phyloP scores from a whole-genome alignment of 257 asterid genomes.

The Petunia secreta region DNA sequence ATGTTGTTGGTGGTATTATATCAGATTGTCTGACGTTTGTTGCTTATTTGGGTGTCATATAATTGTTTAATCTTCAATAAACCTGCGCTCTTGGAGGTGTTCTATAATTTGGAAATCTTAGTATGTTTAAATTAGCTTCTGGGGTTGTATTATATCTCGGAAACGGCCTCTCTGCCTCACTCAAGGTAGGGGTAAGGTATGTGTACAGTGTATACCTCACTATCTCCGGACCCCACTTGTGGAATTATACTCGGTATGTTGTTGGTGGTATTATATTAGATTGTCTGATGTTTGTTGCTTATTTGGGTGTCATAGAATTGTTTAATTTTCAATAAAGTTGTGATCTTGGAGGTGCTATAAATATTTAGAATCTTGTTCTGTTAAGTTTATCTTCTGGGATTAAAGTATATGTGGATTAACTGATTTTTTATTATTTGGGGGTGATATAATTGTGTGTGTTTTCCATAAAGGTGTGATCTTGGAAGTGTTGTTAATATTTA shows the following conservation, averaged over 20 bases:
- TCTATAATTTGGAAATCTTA: neutral
- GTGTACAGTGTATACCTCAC: too few relatives aligned
- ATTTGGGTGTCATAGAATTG: neutral
- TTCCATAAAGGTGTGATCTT: neutral
- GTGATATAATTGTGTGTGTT: neutral
- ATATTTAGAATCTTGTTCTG: too few relatives aligned
- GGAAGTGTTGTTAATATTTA: neutral
- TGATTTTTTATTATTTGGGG: neutral
- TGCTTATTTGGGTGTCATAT: neutral
- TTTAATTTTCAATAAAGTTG: slow-evolving; percentile 5
- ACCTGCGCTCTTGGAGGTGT: neutral
- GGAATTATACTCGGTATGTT: too few relatives aligned
- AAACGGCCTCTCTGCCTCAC: too few relatives aligned
- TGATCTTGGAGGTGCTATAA: slow-evolving; percentile 19
- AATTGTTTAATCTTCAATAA: neutral
- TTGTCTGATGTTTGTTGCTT: neutral
- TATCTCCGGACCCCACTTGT: too few relatives aligned
- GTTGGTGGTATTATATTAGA: neutral
- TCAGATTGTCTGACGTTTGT: neutral
- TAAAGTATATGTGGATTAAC: neutral
- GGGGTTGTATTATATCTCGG: neutral
- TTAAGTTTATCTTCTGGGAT: too few relatives aligned
- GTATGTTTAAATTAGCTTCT: neutral
- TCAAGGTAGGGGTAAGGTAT: too few relatives aligned
- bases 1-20: neutral